These are phyloP conservation scores for Plasmodium yoelii DNA, from an alignment of 169 alveolate species.

Conservation along the genomic window DNA sequence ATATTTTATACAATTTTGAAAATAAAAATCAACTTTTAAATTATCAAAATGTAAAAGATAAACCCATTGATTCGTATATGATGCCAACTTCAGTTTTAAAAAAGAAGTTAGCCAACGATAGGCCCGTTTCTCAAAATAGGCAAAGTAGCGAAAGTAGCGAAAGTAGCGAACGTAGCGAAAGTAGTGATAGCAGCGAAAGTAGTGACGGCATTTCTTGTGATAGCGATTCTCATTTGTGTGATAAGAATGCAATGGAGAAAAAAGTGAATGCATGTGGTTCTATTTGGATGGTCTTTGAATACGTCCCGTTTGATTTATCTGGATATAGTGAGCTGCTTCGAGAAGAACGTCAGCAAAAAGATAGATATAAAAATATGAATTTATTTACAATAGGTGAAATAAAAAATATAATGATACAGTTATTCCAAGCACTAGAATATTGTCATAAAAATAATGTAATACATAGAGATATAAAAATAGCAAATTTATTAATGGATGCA, in stretches of 20 bases:
- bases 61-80: no score
- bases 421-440: constrained; percentile 89
- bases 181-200: neutral
- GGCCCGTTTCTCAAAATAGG: neutral
- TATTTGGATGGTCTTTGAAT: constrained; percentile 91
- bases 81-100: no score
- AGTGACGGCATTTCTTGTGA: neutral
- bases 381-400: constrained; percentile 87
- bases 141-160: neutral
- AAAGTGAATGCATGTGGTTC: constrained; percentile 42
- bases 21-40: neutral
- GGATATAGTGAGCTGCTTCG: constrained; percentile 88
- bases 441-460: constrained; percentile 90
- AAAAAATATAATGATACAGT: constrained; percentile 87
- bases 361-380: constrained; percentile 76
- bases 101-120: no score
- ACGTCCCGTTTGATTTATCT: constrained; percentile 88
- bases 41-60: no score
- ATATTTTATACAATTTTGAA: neutral
- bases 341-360: constrained; percentile 78
- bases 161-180: neutral
- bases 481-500: constrained; percentile 92
- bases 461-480: constrained; percentile 93
- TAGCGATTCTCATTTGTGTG: neutral
- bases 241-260: neutral